These are phyloP conservation scores for Crotalaria pallida DNA, from an alignment of 306 rosid species.

Conservation along the genomic window DNA sequence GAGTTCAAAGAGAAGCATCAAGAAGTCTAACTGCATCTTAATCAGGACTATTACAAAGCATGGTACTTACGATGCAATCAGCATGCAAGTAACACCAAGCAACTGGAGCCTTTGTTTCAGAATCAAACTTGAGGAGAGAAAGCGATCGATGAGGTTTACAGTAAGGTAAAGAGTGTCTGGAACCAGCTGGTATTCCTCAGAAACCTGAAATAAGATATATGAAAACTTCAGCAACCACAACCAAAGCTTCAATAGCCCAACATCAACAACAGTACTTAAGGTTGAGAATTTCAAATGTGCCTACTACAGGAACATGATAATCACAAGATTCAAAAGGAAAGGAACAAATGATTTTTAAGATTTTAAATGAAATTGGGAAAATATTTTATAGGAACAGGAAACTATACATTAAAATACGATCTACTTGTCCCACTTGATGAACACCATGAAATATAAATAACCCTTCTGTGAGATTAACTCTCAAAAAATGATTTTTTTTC, in stretches of 20 bases:
- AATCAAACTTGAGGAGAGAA: constrained; percentile 54
- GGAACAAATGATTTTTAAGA: neutral
- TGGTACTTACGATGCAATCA: constrained; percentile 84
- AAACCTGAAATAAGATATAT: constrained; percentile 56
- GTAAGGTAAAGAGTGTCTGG: constrained; percentile 94
- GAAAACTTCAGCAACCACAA: constrained; percentile 4
- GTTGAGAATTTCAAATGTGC: neutral
- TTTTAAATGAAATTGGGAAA: neutral
- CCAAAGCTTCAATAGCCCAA: neutral
- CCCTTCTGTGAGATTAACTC: neutral
- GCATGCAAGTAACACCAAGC: constrained; percentile 83
- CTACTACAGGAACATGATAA: neutral
- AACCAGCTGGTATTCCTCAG: constrained; percentile 80
- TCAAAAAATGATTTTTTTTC: no score
- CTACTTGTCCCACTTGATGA: neutral
- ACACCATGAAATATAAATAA: neutral
- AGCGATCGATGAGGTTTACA: constrained; percentile 80
- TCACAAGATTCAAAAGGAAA: neutral
- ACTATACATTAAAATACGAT: neutral
- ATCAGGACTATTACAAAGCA: constrained; percentile 3
- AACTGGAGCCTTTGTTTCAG: constrained; percentile 76
- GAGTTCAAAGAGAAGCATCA: neutral
- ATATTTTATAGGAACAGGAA: neutral
- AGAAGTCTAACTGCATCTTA: neutral
- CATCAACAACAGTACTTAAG: neutral